Percentiles rank a stretch among this genome's conserved stretches.
phyloP scores from a whole-genome alignment of 148 eudicot species.

The Hydrangea macrophylla region DNA sequence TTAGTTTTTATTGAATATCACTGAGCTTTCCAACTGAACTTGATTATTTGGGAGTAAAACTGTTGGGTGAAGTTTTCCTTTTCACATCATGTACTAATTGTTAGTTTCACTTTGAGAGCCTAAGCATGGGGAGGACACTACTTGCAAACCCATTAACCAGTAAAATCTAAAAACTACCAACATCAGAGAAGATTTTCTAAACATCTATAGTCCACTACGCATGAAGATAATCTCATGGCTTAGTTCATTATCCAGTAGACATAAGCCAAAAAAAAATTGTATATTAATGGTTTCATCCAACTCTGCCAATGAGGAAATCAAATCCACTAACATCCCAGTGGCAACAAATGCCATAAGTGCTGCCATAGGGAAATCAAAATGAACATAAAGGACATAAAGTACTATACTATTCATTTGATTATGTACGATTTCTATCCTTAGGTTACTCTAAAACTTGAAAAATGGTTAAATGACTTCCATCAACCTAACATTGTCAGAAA shows the following conservation, averaged over 20 bases:
- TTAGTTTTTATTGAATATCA: too few relatives aligned
- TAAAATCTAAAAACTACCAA: neutral
- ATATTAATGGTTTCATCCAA: neutral
- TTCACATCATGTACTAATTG: too few relatives aligned
- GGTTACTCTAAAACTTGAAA: neutral
- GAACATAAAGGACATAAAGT: neutral
- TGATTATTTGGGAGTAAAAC: too few relatives aligned
- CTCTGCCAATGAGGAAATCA: neutral
- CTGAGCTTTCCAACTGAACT: too few relatives aligned
- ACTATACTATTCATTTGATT: neutral
- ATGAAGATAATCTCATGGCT: neutral
- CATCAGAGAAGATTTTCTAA: neutral
- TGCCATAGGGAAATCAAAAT: too few relatives aligned
- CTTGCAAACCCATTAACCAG: neutral
- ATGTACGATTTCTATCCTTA: neutral
- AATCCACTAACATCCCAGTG: neutral
- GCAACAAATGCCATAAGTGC: neutral
- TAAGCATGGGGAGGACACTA: too few relatives aligned
- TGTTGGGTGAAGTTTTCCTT: too few relatives aligned
- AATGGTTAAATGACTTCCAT: neutral
- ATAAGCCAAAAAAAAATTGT: too few relatives aligned
- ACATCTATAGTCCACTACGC: neutral
- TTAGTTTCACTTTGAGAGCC: too few relatives aligned
- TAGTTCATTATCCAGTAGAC: neutral
- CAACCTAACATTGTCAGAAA: neutral